Conservation (phyloP, 2,329 filamentous ascomycete species). For the Cercospora sesami region DNA sequence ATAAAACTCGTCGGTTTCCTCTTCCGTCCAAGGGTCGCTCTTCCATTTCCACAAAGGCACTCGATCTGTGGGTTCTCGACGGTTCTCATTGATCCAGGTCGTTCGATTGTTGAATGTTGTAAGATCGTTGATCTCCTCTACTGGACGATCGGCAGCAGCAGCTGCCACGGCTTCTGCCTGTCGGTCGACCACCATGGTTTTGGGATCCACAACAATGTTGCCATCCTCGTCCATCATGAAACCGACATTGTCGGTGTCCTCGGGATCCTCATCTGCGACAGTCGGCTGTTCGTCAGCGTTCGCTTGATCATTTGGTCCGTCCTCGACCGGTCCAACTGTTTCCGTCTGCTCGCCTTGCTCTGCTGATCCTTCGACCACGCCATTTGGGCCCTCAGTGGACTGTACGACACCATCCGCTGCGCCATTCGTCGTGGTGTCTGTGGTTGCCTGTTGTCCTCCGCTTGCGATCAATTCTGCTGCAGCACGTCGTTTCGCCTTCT, state of each 20-base stretch:
- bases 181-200: slow-evolving; percentile 66
- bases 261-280: slow-evolving; percentile 14
- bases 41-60: slow-evolving; percentile 48
- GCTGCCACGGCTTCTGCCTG: slow-evolving; percentile 61
- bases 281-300: neutral
- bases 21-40: slow-evolving; percentile 68
- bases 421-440: slow-evolving; percentile 6
- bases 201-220: slow-evolving; percentile 69
- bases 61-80: slow-evolving; percentile 50
- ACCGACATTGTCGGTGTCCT: slow-evolving; percentile 18
- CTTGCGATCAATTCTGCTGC: slow-evolving; percentile 39
- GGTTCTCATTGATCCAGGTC: slow-evolving; percentile 65
- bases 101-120: slow-evolving; percentile 68
- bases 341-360: slow-evolving; percentile 12
- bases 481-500: slow-evolving; percentile 43
- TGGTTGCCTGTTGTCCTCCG: slow-evolving; percentile 15
- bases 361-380: slow-evolving; percentile 11
- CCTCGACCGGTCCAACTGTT: neutral
- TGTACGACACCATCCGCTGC: slow-evolving; percentile 20
- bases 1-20: slow-evolving; percentile 74
- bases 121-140: slow-evolving; percentile 74
- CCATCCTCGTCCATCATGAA: slow-evolving; percentile 66
- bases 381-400: slow-evolving; percentile 28
- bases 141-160: slow-evolving; percentile 40
- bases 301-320: neutral